Base-by-base conservation (phyloP, 257 asterid species). In the Solanum verrucosum region DNA sequence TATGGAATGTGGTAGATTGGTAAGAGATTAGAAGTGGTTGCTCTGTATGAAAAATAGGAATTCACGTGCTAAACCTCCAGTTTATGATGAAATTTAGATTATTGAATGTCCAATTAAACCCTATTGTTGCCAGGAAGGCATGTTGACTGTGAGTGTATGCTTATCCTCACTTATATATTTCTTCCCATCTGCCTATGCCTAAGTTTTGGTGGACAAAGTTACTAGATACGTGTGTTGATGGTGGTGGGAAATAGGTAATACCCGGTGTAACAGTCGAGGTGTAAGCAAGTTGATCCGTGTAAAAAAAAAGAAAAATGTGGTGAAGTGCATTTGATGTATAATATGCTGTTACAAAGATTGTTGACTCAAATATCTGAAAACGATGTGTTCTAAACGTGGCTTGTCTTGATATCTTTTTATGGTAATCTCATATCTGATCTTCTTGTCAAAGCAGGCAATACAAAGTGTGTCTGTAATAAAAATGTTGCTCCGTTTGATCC, bases 401-500 rank as follows among this genome's bases (percentile, higher is more conserved):
- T 27, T 46, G 9, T 40, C 14, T 31, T 79, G 37, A 46, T 25
- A 16, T 46, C 14, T 29, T 9, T 44, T 14, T 46, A 27, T 81
- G 85, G 85, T 29, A 9, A 46, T 27, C 70, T 81, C 70, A 49
- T 81, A 35, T 29, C 8, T 2, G 67, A 29, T 81, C 27, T 44
- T 44, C 35, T 81, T 81, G 35, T 5, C 42, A 81, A 81, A 15
- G 85, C 85, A 81, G 68, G 63, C 70, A 18, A 21, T 29, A 16
- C 49, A 18, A 46, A 81, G 85, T 46, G 27, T 29, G 85, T 81
- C 85, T 18, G 20, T 31, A 4, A 34, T 73, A 77, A 84, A 56
- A 85, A 93, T 93, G 94, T 42, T 94, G 65, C 88, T 88, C 78
- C 95, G 92, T 84, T 90, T 90, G 31, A 87, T 89, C 33, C 95